These are phyloP conservation scores for Choanephora cucurbitarum DNA, from an alignment of 371 early-diverging fungal genomes.

Conservation along the genomic window DNA sequence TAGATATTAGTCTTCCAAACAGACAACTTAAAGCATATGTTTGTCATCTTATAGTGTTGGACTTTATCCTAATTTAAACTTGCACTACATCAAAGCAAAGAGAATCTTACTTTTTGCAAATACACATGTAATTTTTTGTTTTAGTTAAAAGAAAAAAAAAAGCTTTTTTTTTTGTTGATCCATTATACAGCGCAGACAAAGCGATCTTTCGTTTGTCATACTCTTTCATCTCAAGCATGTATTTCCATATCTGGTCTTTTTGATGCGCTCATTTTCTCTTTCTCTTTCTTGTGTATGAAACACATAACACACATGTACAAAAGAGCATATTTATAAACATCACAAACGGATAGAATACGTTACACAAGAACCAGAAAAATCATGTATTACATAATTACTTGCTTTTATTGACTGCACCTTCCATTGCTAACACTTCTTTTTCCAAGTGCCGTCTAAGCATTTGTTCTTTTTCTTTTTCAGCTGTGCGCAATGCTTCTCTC, in stretches of 20 bases:
- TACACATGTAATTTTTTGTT: background rate
- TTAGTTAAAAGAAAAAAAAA: no score
- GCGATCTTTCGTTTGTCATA: no score
- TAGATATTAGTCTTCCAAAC: background rate
- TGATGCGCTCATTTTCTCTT: no score
- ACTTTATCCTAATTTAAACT: no score
- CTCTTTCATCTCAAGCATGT: no score
- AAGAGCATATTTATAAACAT: background rate
- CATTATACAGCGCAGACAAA: no score
- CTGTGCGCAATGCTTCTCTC: constrained; percentile 9
- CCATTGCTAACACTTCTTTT: constrained; percentile 17
- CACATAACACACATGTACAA: no score
- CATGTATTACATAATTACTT: background rate
- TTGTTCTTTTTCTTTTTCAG: constrained; percentile 24
- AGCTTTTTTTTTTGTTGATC: no score
- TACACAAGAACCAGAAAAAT: background rate
- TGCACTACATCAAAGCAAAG: background rate
- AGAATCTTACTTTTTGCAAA: background rate
- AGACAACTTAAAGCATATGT: background rate
- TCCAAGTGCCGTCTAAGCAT: constrained; percentile 12
- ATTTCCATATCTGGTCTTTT: no score
- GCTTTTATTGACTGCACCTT: constrained; percentile 4
- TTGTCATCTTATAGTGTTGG: background rate
- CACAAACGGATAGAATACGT: background rate
- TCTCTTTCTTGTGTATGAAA: no score